A percentile compares a stretch with the other conserved stretches of the same genome.
Conservation (phyloP, 2,329 filamentous ascomycete species). For the Emmonsia crescens region DNA sequence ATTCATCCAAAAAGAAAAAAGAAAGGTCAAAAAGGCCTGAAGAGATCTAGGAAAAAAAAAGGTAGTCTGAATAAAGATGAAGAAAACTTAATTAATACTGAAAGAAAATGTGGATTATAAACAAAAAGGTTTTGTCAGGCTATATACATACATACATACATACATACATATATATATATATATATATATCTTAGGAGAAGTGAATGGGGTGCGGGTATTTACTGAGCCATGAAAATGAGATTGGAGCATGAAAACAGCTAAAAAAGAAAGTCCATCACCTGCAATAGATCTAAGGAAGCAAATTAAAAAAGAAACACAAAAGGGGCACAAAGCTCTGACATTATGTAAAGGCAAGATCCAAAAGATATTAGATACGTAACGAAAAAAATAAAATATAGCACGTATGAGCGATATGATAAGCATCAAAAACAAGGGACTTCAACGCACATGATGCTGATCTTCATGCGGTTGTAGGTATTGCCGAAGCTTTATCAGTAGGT, state of each 20-base stretch:
- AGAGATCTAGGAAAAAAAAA: neutral
- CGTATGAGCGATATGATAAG: neutral
- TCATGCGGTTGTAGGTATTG: constrained; percentile 2
- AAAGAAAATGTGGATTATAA: neutral
- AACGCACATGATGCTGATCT: neutral
- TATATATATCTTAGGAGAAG: neutral
- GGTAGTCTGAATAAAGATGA: neutral
- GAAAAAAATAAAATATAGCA: neutral
- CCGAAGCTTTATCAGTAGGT: neutral
- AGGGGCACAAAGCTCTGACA: neutral
- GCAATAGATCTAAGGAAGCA: neutral
- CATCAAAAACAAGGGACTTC: neutral
- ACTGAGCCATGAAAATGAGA: neutral
- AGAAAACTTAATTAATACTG: neutral
- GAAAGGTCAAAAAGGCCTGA: neutral
- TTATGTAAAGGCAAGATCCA: neutral
- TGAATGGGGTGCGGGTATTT: neutral
- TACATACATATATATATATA: neutral
- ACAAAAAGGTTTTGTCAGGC: neutral
- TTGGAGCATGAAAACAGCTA: neutral
- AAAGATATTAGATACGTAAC: neutral
- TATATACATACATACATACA: neutral
- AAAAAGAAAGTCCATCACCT: neutral
- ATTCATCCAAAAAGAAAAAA: neutral
- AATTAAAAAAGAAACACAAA: neutral